phyloP scores from a whole-genome alignment of 2,329 filamentous ascomycete genomes.

The Colletotrichum phormii region DNA sequence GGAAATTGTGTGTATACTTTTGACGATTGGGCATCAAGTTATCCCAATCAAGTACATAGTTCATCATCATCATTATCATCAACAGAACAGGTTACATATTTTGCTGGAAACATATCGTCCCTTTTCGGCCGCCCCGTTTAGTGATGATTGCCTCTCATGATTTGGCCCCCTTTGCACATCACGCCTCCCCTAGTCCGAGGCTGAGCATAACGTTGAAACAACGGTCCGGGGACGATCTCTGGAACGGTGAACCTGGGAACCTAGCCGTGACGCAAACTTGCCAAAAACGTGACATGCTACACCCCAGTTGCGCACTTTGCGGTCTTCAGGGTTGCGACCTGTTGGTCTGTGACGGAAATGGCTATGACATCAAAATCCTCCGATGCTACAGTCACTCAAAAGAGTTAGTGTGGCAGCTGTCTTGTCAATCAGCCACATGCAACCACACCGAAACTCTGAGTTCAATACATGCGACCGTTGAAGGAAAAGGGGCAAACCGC shows the following conservation, averaged over 20 bases:
- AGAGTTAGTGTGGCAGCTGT: background rate
- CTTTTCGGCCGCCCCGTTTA: background rate
- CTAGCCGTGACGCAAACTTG: slow-evolving; percentile 6
- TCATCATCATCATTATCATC: background rate
- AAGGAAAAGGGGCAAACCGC: too few species aligned
- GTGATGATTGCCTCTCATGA: background rate
- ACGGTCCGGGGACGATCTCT: slow-evolving; percentile 9
- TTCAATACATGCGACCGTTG: background rate
- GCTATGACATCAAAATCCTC: slow-evolving; percentile 16
- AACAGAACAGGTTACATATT: background rate
- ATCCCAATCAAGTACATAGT: slow-evolving; percentile 22
- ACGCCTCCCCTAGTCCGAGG: background rate
- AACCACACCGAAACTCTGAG: background rate
- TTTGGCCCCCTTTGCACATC: background rate
- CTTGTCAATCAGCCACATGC: background rate
- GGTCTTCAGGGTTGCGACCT: slow-evolving; percentile 13
- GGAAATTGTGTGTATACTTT: slow-evolving; percentile 14
- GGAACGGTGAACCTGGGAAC: background rate
- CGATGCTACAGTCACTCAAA: background rate
- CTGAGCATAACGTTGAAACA: slow-evolving; percentile 27
- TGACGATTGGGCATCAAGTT: slow-evolving; percentile 3
- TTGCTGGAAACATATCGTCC: background rate
- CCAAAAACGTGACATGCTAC: slow-evolving; percentile 7
- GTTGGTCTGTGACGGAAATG: slow-evolving; percentile 1
- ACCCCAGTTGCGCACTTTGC: background rate